phyloP scores from a whole-genome alignment of 1,139 yeast species.

The Saccharomyces uvarum region DNA sequence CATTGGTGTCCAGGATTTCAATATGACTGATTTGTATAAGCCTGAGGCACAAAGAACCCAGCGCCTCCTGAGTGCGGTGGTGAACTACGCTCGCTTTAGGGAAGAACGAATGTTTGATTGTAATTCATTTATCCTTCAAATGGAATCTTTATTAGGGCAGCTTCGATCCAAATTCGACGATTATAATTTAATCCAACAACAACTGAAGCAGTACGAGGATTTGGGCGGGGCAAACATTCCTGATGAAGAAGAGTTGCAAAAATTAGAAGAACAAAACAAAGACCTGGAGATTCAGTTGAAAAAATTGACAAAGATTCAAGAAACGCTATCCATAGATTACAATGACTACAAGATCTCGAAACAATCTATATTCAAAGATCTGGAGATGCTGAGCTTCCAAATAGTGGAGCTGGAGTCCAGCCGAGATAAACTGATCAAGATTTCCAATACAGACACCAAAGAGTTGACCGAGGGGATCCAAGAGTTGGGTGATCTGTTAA shows the following conservation, averaged over 20 bases:
- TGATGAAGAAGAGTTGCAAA: conserved; percentile 34
- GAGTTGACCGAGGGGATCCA: conserved; percentile 48
- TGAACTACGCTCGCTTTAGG: conserved; percentile 77
- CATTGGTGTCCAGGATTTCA: conserved; percentile 74
- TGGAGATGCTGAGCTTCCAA: conserved; percentile 32
- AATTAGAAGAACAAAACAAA: conserved; percentile 49
- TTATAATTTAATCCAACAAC: conserved; percentile 38
- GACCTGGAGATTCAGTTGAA: conserved; percentile 58
- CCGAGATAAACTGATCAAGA: conserved; percentile 51
- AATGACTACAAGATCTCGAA: conserved; percentile 59
- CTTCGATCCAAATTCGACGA: conserved; percentile 35
- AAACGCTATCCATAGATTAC: conserved; percentile 57
- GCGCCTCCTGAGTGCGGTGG: conserved; percentile 71
- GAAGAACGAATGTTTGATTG: conserved; percentile 69
- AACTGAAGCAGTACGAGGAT: conserved; percentile 39
- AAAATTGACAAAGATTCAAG: conserved; percentile 57
- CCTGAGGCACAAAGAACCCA: conserved; percentile 65
- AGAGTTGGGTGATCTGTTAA: conserved; percentile 47
- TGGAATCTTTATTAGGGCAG: conserved; percentile 45
- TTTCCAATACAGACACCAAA: conserved; percentile 56
- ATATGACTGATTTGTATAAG: conserved; percentile 55
- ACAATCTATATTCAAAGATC: conserved; percentile 44
- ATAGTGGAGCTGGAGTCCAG: conserved; percentile 51
- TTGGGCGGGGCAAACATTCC: conserved; percentile 14
- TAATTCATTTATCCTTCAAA: conserved; percentile 49